phyloP scores from a whole-genome alignment of 495 filamentous ascomycete species.

The Terfezia claveryi region DNA sequence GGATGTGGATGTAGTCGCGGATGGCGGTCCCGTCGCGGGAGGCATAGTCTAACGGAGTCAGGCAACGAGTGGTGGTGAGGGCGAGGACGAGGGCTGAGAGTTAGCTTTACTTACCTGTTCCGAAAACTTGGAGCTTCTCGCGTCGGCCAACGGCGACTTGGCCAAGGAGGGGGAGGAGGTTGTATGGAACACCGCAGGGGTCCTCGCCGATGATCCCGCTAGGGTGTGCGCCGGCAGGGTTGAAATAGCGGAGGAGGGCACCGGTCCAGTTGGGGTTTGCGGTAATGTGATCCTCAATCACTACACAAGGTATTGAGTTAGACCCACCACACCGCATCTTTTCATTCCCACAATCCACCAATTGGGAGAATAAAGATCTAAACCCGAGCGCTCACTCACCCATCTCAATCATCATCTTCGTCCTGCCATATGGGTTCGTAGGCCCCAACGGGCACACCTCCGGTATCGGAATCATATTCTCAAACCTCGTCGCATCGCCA shows the following conservation, averaged over 20 bases:
- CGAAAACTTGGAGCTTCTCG: conserved; percentile 85
- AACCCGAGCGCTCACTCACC: conserved; percentile 1
- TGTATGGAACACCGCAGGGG: conserved; percentile 86
- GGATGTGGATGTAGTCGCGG: conserved; percentile 60
- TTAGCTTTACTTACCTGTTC: conserved; percentile 43
- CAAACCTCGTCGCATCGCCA: conserved; percentile 86
- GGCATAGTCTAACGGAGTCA: conserved; percentile 46
- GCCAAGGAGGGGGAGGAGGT: conserved; percentile 77
- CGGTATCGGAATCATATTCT: conserved; percentile 97
- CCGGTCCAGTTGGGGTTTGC: conserved; percentile 89
- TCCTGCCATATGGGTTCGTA: conserved; percentile 92
- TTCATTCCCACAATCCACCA: too few species aligned
- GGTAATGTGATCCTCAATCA: conserved; percentile 78
- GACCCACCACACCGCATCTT: too few species aligned
- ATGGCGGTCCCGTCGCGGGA: conserved; percentile 65
- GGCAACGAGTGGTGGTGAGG: neutral
- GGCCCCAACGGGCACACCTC: conserved; percentile 88
- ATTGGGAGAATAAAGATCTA: too few species aligned
- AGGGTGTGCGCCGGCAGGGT: conserved; percentile 85
- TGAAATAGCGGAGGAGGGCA: conserved; percentile 89
- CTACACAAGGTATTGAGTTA: conserved; percentile 9
- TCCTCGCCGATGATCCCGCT: conserved; percentile 97
- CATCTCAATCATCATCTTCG: conserved; percentile 73
- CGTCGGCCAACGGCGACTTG: conserved; percentile 91
- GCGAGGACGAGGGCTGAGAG: too few species aligned